Evolutionary conservation across 768 basidiomycete genomes (phyloP), one percentile per base, ranked within the genome.

Genomic region (Suillus subalutaceus): DNA sequence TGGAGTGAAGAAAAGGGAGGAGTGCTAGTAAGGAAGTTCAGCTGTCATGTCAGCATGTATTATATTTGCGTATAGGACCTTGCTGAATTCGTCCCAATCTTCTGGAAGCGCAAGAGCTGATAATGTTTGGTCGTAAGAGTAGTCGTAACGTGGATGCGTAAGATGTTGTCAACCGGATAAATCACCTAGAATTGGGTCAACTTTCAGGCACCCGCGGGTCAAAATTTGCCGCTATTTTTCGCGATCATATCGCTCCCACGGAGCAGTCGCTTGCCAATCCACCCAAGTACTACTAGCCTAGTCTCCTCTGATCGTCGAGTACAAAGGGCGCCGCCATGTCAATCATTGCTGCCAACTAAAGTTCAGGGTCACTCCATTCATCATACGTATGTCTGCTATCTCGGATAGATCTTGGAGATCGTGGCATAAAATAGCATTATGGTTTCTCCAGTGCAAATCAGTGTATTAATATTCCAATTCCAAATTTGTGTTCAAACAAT

Each of bases 141-240:
- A 20, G 32, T 35, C 30, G 53, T 55, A 55, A 56, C 20, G 12
- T 32, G 9, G 26, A 6, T 38, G 57, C 26, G 26, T 26, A 26
- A 26, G 26, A 26, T 26, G 26, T 59, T 59, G 58, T 23, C 30
- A 60, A 30, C 59, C 59, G 26, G 55, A n/a, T 35, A 26, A 26
- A 26, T 26, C 26, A 26, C 26, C 26, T 26, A 26, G 20, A 53
- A 53, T 18, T 15, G 37, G 37, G 40, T 30, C 23, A 26, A 40
- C 58, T 5, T 41, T 43, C 40, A 60, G 59, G 59, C 59, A 60
- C 59, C 58, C 59, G 59, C 59, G 59, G 38, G 13, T 26, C 23
- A 8, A 44, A 6, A 44, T 44, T 18, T 44, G 4, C 18, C 44
- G 18, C 7, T 13, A 12, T 5, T 13, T 40, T 40, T 40, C 8